Base-by-base conservation (phyloP, 768 basidiomycete genomes). In the Cubamyces sp. region DNA sequence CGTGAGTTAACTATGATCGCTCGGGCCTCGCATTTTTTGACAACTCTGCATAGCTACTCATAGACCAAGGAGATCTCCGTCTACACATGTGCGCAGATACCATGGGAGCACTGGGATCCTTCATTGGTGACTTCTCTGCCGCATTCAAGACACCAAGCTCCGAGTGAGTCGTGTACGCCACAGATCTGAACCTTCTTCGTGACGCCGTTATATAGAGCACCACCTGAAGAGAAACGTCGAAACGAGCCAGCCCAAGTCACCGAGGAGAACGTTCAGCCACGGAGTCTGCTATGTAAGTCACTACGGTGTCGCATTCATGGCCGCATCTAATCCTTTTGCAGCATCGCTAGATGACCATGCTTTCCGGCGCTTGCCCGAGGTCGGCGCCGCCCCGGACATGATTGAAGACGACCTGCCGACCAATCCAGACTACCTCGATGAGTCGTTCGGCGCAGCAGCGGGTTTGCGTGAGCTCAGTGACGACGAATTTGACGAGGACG, bases 371-470 rank as follows among this genome's bases (percentile, higher is more conserved):
- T 70, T 87, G 7, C 93, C 93, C 2, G 88, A 93, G 65, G 79
- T 96, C 43, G 89, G 90, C 21, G 82, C 86, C 11, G 83, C 87
- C 9, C 87, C 92, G 15, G 96, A 98, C 74, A 87, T 97, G 86
- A 88, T 98, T 59, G 78, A 81, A 34, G 96, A 98, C 68, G 95
- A 98, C 72, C 78, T 98, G 9, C 96, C 96, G 0, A 90, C 82
- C 21, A 96, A 98, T 72, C 76, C 81, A 49, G 92, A 95, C 70
- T 98, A 96, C 69, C 79, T 98, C 48, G 92, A 94, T 65, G 85
- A 84, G 54, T 89, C 91, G 3, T 92, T 92, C 65, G 87, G 90
- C 42, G 77, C 90, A 23, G 87, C 91, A 18, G 90, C 87, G 5
- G 92, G 92, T 15, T 76, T 93, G 18, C 82, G 85, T 53, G 89